Conservation (phyloP, 2,329 filamentous ascomycete species). For the Orbilia oligospora region DNA sequence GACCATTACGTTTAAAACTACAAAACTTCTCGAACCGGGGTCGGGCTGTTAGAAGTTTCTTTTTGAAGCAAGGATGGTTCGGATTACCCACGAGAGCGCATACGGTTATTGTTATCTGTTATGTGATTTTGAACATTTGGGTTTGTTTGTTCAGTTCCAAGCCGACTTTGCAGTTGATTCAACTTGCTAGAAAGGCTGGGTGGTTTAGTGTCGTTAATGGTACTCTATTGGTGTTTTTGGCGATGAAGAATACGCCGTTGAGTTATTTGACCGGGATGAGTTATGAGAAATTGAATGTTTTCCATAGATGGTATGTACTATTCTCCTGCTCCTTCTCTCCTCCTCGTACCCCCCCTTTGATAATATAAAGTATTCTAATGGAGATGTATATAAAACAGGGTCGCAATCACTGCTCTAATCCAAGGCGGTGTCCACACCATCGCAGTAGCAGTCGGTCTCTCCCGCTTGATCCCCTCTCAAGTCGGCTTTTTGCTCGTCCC, state of each 20-base stretch:
- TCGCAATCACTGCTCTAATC: slow-evolving; percentile 54
- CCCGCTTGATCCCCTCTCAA: slow-evolving; percentile 56
- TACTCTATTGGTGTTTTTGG: slow-evolving; percentile 57
- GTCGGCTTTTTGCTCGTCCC: slow-evolving; percentile 56
- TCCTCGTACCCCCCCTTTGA: background rate
- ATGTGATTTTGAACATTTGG: slow-evolving; percentile 53
- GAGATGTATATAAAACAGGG: slow-evolving; percentile 25
- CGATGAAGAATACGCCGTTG: slow-evolving; percentile 61
- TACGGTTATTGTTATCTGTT: slow-evolving; percentile 53
- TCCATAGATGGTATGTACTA: slow-evolving; percentile 59
- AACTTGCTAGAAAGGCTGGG: slow-evolving; percentile 52
- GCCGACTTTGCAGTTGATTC: slow-evolving; percentile 56
- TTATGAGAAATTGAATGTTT: slow-evolving; percentile 60
- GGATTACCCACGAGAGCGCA: slow-evolving; percentile 56
- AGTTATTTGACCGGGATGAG: slow-evolving; percentile 55
- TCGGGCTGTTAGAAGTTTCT: slow-evolving; percentile 35
- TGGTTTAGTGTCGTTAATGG: slow-evolving; percentile 60
- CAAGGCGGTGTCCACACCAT: slow-evolving; percentile 59
- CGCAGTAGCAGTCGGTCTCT: slow-evolving; percentile 57
- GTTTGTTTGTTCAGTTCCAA: slow-evolving; percentile 55
- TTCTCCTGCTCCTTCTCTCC: background rate
- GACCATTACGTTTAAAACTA: slow-evolving; percentile 35
- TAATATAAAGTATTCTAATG: background rate
- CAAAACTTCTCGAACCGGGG: slow-evolving; percentile 32
- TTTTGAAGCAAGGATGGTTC: slow-evolving; percentile 52